Base-by-base conservation (phyloP, 1,284 basidiomycete genomes). In the Leccinum fallax region DNA sequence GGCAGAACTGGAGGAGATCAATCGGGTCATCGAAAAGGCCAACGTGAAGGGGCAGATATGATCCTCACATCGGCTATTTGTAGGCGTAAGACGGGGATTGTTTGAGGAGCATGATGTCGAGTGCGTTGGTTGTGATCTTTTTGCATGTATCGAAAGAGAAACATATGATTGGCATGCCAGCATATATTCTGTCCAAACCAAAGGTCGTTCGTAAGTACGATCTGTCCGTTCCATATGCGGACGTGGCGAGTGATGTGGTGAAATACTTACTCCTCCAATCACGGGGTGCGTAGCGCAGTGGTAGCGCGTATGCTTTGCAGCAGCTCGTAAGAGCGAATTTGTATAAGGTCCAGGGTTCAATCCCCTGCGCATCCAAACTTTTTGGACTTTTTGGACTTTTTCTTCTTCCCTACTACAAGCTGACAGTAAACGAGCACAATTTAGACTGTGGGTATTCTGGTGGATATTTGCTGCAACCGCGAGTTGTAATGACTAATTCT, bases 41-140 rank as follows among this genome's bases (percentile, higher is more conserved):
- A 66, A 64, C 16, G 55, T 73, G 57, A 63, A 59, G 32, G 70
- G 71, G 2, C 2, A 2, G 32, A 21, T 74, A 71, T 36, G 28
- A 66, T 16, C 28, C 55, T 38, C 53, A 68, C 2, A 56, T 16
- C 0, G 19, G 24, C 9, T 24, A 28, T 46, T 36, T 59, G 30
- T 66, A 60, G 58, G 66, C 52, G 8, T 68, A 26, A 60, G 43
- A 38, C 3, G 5, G 9, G 30, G n/a, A 6, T n/a, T 53, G 13
- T 28, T 24, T 21, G 21, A 54, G 32, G 16, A 19, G 49, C 16
- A 28, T 26, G 16, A 51, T 16, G 4, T 51, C 49, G 11, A 15
- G 46, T 9, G 28, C 28, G 28, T 30, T 48, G 9, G 19, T 58
- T 21, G 30, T 21, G 30, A 8, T 16, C 32, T 30, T 30, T 48